phyloP scores from a whole-genome alignment of 1,139 yeast genomes.

The Meyerozyma sp. region DNA sequence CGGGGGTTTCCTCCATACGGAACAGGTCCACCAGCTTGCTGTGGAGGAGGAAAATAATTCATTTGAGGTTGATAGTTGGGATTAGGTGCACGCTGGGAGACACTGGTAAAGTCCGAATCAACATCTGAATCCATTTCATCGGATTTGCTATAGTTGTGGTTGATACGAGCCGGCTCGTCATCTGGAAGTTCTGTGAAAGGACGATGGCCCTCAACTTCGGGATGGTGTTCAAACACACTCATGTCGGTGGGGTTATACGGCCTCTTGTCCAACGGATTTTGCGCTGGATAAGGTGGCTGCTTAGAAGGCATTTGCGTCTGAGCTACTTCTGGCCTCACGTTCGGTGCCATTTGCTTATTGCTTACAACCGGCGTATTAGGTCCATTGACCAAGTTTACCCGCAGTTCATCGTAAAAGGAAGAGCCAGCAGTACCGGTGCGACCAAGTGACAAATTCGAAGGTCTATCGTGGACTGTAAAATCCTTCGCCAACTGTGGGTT shows the following conservation, averaged over 20 bases:
- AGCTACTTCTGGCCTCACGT: slow-evolving; percentile 23
- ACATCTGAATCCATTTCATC: slow-evolving; percentile 6
- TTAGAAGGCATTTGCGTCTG: slow-evolving; percentile 9
- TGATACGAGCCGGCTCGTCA: slow-evolving; percentile 16
- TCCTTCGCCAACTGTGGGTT: slow-evolving; percentile 33
- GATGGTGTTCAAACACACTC: slow-evolving; percentile 41
- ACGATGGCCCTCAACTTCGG: slow-evolving; percentile 42
- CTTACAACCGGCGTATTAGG: slow-evolving; percentile 26
- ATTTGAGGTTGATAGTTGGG: slow-evolving; percentile 4
- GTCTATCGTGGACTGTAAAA: slow-evolving; percentile 20
- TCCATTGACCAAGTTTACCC: slow-evolving; percentile 22
- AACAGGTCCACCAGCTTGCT: slow-evolving; percentile 2
- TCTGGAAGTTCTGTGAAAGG: slow-evolving; percentile 44
- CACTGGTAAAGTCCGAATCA: slow-evolving; percentile 12
- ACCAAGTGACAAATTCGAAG: slow-evolving; percentile 4
- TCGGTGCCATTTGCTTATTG: slow-evolving; percentile 30
- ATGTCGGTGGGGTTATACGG: slow-evolving; percentile 15
- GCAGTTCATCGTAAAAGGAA: slow-evolving; percentile 15
- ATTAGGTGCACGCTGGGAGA: slow-evolving; percentile 12
- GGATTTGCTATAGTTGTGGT: slow-evolving; percentile 6
- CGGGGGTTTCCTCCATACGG: neutral
- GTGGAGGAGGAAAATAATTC: slow-evolving; percentile 3
- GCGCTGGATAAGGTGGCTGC: slow-evolving; percentile 18
- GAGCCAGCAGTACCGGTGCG: slow-evolving; percentile 8
- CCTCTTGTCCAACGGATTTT: slow-evolving; percentile 13